Evolutionary conservation across 345 rosid species (phyloP).

Genomic region (Conringia planisiliqua): DNA sequence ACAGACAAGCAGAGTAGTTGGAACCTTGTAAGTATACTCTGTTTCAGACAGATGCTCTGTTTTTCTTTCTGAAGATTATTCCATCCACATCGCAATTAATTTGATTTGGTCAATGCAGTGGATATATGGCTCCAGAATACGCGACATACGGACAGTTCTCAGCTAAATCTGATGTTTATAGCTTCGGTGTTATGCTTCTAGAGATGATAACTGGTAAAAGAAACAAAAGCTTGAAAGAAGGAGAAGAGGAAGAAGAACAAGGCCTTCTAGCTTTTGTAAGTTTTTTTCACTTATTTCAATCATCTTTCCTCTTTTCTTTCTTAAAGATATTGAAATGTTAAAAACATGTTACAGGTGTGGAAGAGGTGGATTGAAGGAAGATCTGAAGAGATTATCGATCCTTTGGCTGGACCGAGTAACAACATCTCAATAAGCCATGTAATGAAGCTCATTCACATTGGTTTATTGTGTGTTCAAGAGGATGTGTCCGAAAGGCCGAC

Average conservation of each 20-base stretch:
- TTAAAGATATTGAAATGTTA: neutral
- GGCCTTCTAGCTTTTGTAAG: conserved; percentile 30
- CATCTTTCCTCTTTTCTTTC: neutral
- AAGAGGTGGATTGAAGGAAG: neutral
- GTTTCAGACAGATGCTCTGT: neutral
- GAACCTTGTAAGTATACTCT: conserved; percentile 29
- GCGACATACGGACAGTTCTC: conserved; percentile 37
- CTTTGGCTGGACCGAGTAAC: neutral
- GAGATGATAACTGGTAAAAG: conserved; percentile 22
- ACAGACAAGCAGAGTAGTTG: conserved; percentile 25
- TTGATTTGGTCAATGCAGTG: conserved; percentile 27
- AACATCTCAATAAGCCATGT: conserved; percentile 23
- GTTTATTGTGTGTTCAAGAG: conserved; percentile 40
- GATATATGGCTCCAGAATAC: conserved; percentile 60
- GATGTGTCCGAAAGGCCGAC: conserved; percentile 27
- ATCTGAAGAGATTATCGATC: neutral
- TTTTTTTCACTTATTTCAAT: neutral
- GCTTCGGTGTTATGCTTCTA: conserved; percentile 44
- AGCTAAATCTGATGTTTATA: conserved; percentile 41
- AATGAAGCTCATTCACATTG: conserved; percentile 46
- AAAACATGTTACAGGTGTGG: neutral
- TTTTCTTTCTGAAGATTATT: neutral
- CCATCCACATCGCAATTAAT: neutral
- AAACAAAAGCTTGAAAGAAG: conserved; percentile 15
- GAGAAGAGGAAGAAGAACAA: conserved; percentile 8